A percentile compares a stretch with the other conserved stretches of the same genome.
Evolutionary conservation across 208 protist genomes (phyloP).

Genomic region (Trypanosoma cruzi): DNA sequence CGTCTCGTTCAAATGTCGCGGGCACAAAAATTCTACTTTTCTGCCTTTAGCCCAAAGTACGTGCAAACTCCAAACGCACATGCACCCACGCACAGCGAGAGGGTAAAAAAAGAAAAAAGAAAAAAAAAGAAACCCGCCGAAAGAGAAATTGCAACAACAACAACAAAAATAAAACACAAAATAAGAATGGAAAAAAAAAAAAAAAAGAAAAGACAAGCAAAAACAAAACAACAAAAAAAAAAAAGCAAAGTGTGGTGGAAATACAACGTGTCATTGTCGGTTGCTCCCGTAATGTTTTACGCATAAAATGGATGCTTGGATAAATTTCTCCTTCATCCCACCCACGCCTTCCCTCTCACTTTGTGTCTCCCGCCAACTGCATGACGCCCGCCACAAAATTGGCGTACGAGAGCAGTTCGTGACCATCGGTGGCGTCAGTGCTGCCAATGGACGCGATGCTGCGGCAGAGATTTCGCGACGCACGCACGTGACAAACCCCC

Average conservation of each 20-base stretch:
- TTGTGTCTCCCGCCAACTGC: background rate
- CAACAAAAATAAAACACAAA: too few relatives aligned
- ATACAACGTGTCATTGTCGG: too few relatives aligned
- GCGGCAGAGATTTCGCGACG: slow-evolving; percentile 30
- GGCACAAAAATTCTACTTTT: background rate
- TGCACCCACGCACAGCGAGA: background rate
- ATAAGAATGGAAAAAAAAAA: too few relatives aligned
- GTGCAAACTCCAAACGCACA: background rate
- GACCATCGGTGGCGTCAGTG: background rate
- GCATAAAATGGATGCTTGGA: background rate
- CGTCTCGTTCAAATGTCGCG: background rate
- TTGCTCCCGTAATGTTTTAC: background rate
- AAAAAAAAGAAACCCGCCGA: too few relatives aligned
- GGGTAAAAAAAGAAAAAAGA: too few relatives aligned
- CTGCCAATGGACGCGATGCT: slow-evolving; percentile 1
- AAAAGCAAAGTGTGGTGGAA: too few relatives aligned
- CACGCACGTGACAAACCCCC: slow-evolving; percentile 30
- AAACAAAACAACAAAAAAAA: too few relatives aligned
- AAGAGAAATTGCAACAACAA: too few relatives aligned
- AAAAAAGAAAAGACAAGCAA: too few relatives aligned
- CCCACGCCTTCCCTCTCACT: background rate
- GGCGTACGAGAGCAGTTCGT: slow-evolving; percentile 10
- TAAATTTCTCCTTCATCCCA: background rate
- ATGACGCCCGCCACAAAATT: slow-evolving; percentile 15
- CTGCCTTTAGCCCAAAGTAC: background rate